Evolutionary conservation across 257 asterid species (phyloP).

Genomic region (Mentha longifolia): DNA sequence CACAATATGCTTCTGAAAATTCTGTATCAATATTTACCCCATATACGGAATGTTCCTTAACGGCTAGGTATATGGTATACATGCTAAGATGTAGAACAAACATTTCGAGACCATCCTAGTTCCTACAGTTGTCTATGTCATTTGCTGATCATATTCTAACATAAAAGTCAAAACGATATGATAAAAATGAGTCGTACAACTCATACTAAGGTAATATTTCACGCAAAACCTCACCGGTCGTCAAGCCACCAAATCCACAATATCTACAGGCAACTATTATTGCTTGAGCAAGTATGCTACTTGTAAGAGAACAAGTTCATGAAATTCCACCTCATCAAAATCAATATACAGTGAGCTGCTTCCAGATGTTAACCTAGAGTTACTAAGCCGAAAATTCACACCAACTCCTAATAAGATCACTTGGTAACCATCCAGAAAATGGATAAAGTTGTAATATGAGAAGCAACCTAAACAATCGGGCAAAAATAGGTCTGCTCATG

Average conservation of each 20-base stretch:
- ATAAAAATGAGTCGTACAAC: neutral
- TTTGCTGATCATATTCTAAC: neutral
- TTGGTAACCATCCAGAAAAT: neutral
- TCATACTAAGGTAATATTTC: neutral
- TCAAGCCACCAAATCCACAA: neutral
- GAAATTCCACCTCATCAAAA: neutral
- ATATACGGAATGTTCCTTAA: too few relatives aligned
- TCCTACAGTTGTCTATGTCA: neutral
- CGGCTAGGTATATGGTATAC: too few relatives aligned
- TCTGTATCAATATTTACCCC: neutral
- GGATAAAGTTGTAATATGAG: neutral
- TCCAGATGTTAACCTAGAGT: slow-evolving; percentile 1
- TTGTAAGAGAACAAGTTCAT: neutral
- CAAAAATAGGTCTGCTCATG: neutral
- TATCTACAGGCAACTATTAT: neutral
- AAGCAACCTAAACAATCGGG: neutral
- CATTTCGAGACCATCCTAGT: neutral
- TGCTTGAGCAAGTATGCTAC: neutral
- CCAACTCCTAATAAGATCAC: neutral
- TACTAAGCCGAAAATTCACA: neutral
- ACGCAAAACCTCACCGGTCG: neutral
- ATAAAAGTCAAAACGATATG: neutral
- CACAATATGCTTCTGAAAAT: neutral
- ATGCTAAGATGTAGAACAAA: neutral
- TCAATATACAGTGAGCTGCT: neutral